These are phyloP conservation scores for Cryptococcus hybrid DNA, from an alignment of 1,284 basidiomycete species.

Conservation along the genomic window DNA sequence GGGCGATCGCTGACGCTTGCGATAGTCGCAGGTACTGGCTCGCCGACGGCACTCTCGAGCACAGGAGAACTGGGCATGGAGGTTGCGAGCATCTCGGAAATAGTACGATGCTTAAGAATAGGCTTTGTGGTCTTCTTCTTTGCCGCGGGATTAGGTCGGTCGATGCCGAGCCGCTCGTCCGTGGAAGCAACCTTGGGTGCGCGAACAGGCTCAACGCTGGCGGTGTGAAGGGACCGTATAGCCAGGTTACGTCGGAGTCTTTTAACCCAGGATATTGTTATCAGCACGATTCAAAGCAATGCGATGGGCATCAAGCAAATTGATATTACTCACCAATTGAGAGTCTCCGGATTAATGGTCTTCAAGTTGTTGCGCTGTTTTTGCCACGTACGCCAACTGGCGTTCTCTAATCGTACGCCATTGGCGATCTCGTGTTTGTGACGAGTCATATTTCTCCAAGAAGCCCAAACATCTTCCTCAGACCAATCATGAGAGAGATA, in stretches of 20 bases:
- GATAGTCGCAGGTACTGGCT: slow-evolving; percentile 43
- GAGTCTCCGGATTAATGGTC: slow-evolving; percentile 92
- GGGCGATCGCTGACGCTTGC: slow-evolving; percentile 56
- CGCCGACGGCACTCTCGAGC: slow-evolving; percentile 47
- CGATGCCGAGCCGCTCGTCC: slow-evolving; percentile 57
- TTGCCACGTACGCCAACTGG: slow-evolving; percentile 98
- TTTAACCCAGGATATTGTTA: slow-evolving; percentile 71
- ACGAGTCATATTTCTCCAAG: slow-evolving; percentile 63
- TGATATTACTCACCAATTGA: slow-evolving; percentile 79
- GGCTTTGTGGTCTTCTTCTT: slow-evolving; percentile 62
- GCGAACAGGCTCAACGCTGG: slow-evolving; percentile 63
- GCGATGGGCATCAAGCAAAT: too few relatives aligned
- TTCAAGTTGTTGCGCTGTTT: slow-evolving; percentile 95
- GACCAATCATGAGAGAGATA: slow-evolving; percentile 89
- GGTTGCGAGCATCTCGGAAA: slow-evolving; percentile 76
- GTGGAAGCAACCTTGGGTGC: slow-evolving; percentile 55
- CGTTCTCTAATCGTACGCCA: slow-evolving; percentile 92
- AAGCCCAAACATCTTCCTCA: slow-evolving; percentile 98
- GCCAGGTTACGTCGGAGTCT: slow-evolving; percentile 98
- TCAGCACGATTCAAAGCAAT: not conserved
- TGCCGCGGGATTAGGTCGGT: slow-evolving; percentile 22
- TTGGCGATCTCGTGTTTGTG: slow-evolving; percentile 98
- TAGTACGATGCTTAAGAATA: slow-evolving; percentile 93
- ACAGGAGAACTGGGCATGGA: slow-evolving; percentile 58
- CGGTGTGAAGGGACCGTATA: slow-evolving; percentile 91